Evolutionary conservation across 257 asterid species (phyloP).

Genomic region (Agastache rugosa): DNA sequence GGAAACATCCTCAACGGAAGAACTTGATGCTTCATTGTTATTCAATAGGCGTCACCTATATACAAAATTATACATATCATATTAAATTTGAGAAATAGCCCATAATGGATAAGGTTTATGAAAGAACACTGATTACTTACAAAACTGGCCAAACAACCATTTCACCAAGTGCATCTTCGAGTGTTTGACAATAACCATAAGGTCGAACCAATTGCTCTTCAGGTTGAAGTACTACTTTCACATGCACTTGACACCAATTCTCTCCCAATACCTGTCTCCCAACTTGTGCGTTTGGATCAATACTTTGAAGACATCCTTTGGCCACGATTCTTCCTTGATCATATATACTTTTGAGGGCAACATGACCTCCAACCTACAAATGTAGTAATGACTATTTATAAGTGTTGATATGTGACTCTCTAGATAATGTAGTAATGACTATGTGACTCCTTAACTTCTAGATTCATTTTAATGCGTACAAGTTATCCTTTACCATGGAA

Average conservation of each 20-base stretch:
- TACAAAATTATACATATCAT: background rate
- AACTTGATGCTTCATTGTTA: background rate
- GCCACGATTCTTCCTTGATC: background rate
- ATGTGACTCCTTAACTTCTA: no score
- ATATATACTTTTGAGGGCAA: background rate
- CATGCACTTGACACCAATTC: background rate
- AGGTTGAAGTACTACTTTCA: background rate
- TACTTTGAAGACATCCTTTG: background rate
- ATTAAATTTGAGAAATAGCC: background rate
- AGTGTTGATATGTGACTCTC: no score
- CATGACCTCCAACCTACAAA: background rate
- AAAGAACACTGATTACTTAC: background rate
- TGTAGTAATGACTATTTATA: no score
- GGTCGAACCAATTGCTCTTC: background rate
- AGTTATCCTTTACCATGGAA: no score
- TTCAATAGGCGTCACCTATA: background rate
- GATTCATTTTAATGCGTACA: no score
- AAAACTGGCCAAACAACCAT: conserved; percentile 1
- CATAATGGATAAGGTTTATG: background rate
- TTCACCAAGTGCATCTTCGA: background rate
- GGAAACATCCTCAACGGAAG: background rate
- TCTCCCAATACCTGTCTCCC: background rate
- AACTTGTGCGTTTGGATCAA: background rate
- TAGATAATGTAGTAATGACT: no score
- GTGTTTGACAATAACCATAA: background rate